phyloP scores from a whole-genome alignment of 2,329 filamentous ascomycete species.

The Talaromyces atroroseus region DNA sequence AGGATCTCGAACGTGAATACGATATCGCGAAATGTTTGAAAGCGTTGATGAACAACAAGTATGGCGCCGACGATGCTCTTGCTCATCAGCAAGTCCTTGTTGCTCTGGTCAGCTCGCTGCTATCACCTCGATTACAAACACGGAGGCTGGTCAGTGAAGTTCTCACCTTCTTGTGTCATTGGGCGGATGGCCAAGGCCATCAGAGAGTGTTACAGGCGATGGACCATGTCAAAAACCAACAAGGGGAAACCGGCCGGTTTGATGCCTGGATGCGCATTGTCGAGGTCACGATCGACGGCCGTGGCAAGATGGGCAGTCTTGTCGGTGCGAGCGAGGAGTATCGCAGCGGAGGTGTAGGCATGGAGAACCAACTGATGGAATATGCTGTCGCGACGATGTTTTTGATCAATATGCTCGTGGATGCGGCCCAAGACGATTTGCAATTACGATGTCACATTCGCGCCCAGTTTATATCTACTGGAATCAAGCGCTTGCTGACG shows the following conservation, averaged over 20 bases:
- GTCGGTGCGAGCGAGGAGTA: constrained; percentile 96
- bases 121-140: constrained; percentile 83
- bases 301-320: constrained; percentile 97
- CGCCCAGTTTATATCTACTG: constrained; percentile 91
- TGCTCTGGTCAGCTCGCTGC: constrained; percentile 77
- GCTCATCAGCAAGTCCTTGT: constrained; percentile 85
- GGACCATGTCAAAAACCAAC: constrained; percentile 81
- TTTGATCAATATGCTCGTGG: constrained; percentile 93
- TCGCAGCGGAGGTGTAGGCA: constrained; percentile 90
- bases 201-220: constrained; percentile 89
- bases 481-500: constrained; percentile 84
- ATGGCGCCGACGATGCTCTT: constrained; percentile 92
- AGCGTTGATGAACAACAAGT: constrained; percentile 98
- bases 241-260: constrained; percentile 90
- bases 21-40: constrained; percentile 98
- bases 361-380: constrained; percentile 99
- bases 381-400: constrained; percentile 94
- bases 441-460: constrained; percentile 90
- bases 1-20: constrained; percentile 85
- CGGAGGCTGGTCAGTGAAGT: constrained; percentile 94
- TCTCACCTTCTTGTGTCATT: constrained; percentile 91
- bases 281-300: constrained; percentile 91
- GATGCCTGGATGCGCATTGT: constrained; percentile 99
- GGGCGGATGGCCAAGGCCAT: constrained; percentile 83
- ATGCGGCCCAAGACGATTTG: constrained; percentile 81